Evolutionary conservation across 2,329 filamentous ascomycete genomes (phyloP).

Genomic region (Fusarium sp.): DNA sequence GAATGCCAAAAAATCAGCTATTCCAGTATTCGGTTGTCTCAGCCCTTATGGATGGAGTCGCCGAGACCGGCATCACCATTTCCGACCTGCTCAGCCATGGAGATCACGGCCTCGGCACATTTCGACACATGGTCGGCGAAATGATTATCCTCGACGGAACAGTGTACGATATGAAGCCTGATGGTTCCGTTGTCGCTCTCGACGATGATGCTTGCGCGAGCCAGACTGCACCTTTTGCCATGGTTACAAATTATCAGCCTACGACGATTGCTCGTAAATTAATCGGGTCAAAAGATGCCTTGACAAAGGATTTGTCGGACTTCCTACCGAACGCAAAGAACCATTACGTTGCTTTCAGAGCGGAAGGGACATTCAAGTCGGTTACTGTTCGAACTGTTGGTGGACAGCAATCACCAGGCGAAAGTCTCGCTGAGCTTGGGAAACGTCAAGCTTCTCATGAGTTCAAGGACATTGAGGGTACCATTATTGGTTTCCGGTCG

Average conservation of each 20-base stretch:
- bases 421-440: conserved; percentile 31
- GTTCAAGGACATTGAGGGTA: conserved; percentile 6
- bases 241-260: conserved; percentile 18
- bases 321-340: conserved; percentile 16
- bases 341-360: conserved; percentile 22
- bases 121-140: conserved; percentile 38
- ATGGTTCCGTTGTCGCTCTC: conserved; percentile 19
- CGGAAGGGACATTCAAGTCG: conserved; percentile 14
- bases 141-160: conserved; percentile 38
- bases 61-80: conserved; percentile 29
- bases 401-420: conserved; percentile 16
- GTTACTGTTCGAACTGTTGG: conserved; percentile 25
- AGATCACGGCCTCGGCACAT: conserved; percentile 38
- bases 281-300: neutral
- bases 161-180: conserved; percentile 33
- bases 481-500: conserved; percentile 22
- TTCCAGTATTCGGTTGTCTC: conserved; percentile 40
- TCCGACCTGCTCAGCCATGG: conserved; percentile 24
- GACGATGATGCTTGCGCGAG: neutral
- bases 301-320: neutral
- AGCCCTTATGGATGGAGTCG: conserved; percentile 39
- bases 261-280: neutral
- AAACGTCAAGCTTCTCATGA: conserved; percentile 29
- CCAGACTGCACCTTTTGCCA: conserved; percentile 26
- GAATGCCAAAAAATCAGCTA: conserved; percentile 31